Base-by-base conservation (phyloP, 164 flowering plant species). In the Pachysandra terminalis region DNA sequence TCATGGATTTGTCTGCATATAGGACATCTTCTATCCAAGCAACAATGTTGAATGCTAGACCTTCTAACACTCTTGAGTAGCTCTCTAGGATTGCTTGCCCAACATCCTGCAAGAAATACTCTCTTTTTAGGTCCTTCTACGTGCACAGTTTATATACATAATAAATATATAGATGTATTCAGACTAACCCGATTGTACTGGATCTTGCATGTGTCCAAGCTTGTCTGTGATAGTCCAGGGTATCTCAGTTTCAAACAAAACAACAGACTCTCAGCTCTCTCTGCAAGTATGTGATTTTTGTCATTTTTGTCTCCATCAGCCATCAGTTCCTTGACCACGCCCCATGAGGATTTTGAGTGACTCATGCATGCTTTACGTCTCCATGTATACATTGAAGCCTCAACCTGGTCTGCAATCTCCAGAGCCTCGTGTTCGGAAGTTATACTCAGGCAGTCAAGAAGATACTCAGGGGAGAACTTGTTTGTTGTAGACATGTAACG, bases 61-160 rank as follows among this genome's bases (percentile, higher is more conserved):
- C 84, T 80, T 95, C 99, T 76, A 95, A 73, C n/a, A 95, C 97
- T 71, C 99, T 89, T 16, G 98, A 91, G 75, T 91, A 91, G 87
- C 97, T 91, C 77, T 95, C 98, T 32, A 95, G 75, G 28, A 90
- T 75, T 51, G 96, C 93, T 78, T 90, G 90, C 60, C 97, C 99
- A 16, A 90, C 93, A 81, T 92, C 97, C 99, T 95, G 90, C 78
- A 84, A 73, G 5, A 73, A 66, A 35, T 13, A 17, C 24, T n/a
- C 35, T 27, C 27, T 40, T 60, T 24, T 68, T 52, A 60, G 53
- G 26, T 64, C 27, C 23, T 62, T 37, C 35, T 51, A 28, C 28
- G 40, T 52, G 56, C 3, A 56, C 4, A 27, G 45, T 61, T 28
- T 32, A 21, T 24, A 19, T 22, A 12, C 32, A 6, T 2, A n/a